A percentile compares a stretch with the other conserved stretches of the same genome.
Evolutionary conservation across 192 early-diverging fungal genomes (phyloP).

Genomic region (Cetraspora pellucida): DNA sequence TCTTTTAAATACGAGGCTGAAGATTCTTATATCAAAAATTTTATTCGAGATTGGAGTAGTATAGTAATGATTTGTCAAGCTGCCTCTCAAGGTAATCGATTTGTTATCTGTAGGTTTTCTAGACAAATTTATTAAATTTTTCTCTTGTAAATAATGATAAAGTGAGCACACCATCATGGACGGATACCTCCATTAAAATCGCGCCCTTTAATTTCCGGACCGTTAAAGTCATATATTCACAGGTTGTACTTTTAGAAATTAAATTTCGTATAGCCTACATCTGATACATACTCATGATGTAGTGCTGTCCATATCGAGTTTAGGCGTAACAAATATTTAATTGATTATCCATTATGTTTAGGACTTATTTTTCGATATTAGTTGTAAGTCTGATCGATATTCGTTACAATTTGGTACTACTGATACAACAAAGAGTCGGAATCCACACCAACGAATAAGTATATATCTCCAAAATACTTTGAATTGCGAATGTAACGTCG

Average conservation of each 20-base stretch:
- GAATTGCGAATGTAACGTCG: not conserved
- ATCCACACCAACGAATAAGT: not conserved
- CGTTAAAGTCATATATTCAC: too few relatives aligned
- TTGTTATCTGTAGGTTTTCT: not conserved
- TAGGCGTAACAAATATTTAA: not conserved
- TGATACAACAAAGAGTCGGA: not conserved
- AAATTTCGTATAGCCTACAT: too few relatives aligned
- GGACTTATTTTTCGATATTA: not conserved
- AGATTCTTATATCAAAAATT: not conserved
- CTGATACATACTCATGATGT: not conserved
- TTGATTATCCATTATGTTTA: not conserved
- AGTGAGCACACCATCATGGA: not conserved
- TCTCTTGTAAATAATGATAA: not conserved
- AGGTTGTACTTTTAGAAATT: too few relatives aligned
- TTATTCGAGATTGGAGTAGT: not conserved
- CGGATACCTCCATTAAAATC: not conserved
- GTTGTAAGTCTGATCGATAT: not conserved
- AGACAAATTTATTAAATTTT: not conserved
- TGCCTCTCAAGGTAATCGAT: slow-evolving; percentile 8
- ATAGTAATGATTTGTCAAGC: slow-evolving; percentile 16
- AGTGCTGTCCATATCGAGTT: too few relatives aligned
- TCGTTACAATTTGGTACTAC: not conserved
- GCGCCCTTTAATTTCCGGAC: too few relatives aligned
- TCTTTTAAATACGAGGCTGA: not conserved
- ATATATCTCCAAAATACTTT: not conserved